Evolutionary conservation across 345 rosid genomes (phyloP).

Genomic region (Lepidium aucheri): DNA sequence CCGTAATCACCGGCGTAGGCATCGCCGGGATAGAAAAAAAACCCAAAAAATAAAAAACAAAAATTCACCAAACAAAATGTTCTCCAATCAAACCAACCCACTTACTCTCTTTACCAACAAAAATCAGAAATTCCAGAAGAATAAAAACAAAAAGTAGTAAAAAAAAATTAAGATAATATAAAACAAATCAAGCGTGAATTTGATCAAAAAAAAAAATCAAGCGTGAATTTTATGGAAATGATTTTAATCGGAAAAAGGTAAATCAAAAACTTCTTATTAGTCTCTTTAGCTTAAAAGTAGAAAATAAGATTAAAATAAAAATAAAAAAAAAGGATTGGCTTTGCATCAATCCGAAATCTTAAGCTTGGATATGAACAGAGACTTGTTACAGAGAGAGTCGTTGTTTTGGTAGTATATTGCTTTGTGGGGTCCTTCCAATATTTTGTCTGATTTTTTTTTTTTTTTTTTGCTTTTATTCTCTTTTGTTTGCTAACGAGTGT

Average conservation of each 20-base stretch:
- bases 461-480: slow-evolving; percentile 6
- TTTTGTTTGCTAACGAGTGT: neutral
- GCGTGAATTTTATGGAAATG: slow-evolving; percentile 21
- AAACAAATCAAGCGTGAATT: slow-evolving; percentile 14
- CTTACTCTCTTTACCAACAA: slow-evolving; percentile 5
- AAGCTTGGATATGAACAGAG: slow-evolving; percentile 23
- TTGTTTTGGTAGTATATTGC: slow-evolving; percentile 25
- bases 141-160: no score
- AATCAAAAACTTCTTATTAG: neutral
- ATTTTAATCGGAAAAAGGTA: neutral
- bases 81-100: slow-evolving; percentile 9
- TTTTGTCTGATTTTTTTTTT: slow-evolving; percentile 26
- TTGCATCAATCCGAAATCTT: slow-evolving; percentile 1
- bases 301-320: neutral
- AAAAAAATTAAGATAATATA: neutral
- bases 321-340: neutral
- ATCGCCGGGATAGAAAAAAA: slow-evolving; percentile 36
- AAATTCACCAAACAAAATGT: neutral
- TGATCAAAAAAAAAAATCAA: neutral
- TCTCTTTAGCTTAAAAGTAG: slow-evolving; percentile 19
- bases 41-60: neutral
- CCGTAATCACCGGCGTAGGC: slow-evolving; percentile 59
- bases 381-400: neutral
- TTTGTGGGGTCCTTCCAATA: slow-evolving; percentile 7
- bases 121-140: neutral